Base-by-base conservation (phyloP, 2,329 filamentous ascomycete genomes). In the Venturiaceae sp. region DNA sequence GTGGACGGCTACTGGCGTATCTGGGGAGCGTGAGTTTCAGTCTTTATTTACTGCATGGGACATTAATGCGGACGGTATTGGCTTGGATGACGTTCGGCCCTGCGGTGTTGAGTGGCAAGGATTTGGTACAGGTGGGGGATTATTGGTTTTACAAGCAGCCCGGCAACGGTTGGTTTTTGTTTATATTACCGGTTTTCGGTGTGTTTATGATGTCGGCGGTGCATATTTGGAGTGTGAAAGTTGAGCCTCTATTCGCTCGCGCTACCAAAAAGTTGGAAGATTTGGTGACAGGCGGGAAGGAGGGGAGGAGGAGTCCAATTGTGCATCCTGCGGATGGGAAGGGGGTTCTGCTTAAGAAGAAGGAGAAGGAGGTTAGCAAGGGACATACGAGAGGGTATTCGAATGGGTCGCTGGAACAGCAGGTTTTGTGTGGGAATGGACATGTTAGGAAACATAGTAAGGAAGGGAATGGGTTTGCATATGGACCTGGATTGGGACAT, bases 41-140 rank as follows among this genome's bases (percentile, higher is more conserved):
- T 11, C 63, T 68, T 9, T 68, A 68, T 59, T 59, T 68, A 8
- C 56, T 68, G 5, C 67, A 68, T 60, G 64, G 65, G 36, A 63
- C 63, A 1, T 50, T 68, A 3, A 66, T 68, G 50, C 61, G 65
- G n/a, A 67, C 65, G 2, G 54, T 68, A 2, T 54, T 67, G 21
- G 61, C 63, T 23, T 65, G 63, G 63, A 53, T 68, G 58, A 55
- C 65, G 2, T 68, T 67, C 41, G 60, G 62, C 16, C 47, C 55
- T 19, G 55, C 55, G 16, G 28, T 44, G 3, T 34, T 47, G 55
- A 46, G 44, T 23, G 53, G n/a, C 33, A 19, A 23, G 26, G n/a
- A 44, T 46, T 21, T 41, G 4, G 37, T 55, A 13, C 53, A 19
- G 30, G 16, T 14, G 34, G 53, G 44, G 26, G 14, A 13, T 21